These are phyloP conservation scores for Phyllosticta capitalensis DNA, from an alignment of 2,329 filamentous ascomycete species.

Conservation along the genomic window DNA sequence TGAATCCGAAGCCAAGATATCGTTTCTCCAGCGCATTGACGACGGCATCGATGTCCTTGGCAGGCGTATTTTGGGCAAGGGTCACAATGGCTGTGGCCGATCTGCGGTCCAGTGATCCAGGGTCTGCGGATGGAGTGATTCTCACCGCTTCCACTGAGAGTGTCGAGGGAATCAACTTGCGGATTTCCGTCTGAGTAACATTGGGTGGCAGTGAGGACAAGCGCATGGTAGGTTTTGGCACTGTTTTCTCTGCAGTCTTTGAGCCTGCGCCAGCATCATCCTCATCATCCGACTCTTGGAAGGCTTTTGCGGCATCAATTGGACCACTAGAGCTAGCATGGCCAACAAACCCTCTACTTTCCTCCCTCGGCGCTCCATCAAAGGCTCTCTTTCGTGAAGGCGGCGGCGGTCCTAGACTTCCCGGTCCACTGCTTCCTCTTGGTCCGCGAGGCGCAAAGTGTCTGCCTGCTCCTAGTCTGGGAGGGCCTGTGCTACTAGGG, in stretches of 20 bases:
- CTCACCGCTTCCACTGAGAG: slow-evolving; percentile 65
- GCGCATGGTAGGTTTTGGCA: slow-evolving; percentile 46
- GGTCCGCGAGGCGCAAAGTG: slow-evolving; percentile 44
- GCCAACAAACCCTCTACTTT: slow-evolving; percentile 19
- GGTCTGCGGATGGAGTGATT: slow-evolving; percentile 49
- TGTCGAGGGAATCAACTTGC: slow-evolving; percentile 40
- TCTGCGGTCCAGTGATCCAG: slow-evolving; percentile 53
- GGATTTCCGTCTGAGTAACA: slow-evolving; percentile 41
- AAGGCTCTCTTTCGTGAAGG: slow-evolving; percentile 34
- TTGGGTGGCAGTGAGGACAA: slow-evolving; percentile 45
- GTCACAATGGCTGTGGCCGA: slow-evolving; percentile 72
- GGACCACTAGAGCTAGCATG: slow-evolving; percentile 22
- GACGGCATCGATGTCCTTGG: slow-evolving; percentile 70
- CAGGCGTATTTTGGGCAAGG: slow-evolving; percentile 68
- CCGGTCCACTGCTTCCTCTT: slow-evolving; percentile 40
- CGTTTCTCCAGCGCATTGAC: slow-evolving; percentile 71
- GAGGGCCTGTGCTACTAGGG: slow-evolving; percentile 11
- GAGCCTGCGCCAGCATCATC: slow-evolving; percentile 31
- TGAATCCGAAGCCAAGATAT: slow-evolving; percentile 78
- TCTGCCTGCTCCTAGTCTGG: slow-evolving; percentile 27
- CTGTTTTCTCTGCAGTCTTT: slow-evolving; percentile 37
- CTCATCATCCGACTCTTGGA: slow-evolving; percentile 33
- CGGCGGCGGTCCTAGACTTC: slow-evolving; percentile 38
- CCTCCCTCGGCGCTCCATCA: slow-evolving; percentile 27
- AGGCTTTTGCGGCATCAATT: slow-evolving; percentile 30